Base-by-base conservation (phyloP, 805 yeast genomes). In the Blastobotrys peoriensis region DNA sequence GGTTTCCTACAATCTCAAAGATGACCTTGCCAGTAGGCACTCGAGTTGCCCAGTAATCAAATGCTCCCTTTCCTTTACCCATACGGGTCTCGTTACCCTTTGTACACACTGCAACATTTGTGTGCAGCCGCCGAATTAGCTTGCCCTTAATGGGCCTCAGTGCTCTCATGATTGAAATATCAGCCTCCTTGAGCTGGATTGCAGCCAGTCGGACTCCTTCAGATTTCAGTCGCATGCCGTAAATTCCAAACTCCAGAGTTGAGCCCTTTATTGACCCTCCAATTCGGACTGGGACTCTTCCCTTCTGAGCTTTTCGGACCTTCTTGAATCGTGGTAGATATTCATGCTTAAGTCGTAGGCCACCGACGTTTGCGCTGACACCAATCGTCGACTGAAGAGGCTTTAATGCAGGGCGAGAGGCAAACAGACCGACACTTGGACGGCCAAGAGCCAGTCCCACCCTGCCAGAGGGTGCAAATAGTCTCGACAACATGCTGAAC, bases 41-140 rank as follows among this genome's bases (percentile, higher is more conserved):
- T 58, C 98, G 79, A 27, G 81, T 85, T 58, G 95, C 94, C 98
- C 98, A 93, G 69, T 87, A 93, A 59, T 87, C 96, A 62, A 93
- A 91, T 0, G 89, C 83, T 67, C 98, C 98, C 68, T 93, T 93
- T 71, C 98, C 98, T 66, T 93, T 93, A 72, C 98, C 98, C 98
- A 93, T 93, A 81, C 98, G 93, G 8, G 96, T 87, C 64, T 93
- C 96, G 65, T 93, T 93, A 70, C 98, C 98, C 70, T 93, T 93
- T 50, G 86, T 79, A 67, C 96, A 88, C 9, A 93, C 95, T 0
- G 98, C 93, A 43, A 87, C 75, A 62, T 85, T 83, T 18, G 96
- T 83, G 41, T 81, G 78, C 45, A 89, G 71, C 61, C 98, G 78
- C 55, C 91, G 81, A 75, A 83, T 81, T 43, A 88, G 70, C 54